Base-by-base conservation (phyloP, 2,329 filamentous ascomycete genomes). In the Clarireedia sp. region DNA sequence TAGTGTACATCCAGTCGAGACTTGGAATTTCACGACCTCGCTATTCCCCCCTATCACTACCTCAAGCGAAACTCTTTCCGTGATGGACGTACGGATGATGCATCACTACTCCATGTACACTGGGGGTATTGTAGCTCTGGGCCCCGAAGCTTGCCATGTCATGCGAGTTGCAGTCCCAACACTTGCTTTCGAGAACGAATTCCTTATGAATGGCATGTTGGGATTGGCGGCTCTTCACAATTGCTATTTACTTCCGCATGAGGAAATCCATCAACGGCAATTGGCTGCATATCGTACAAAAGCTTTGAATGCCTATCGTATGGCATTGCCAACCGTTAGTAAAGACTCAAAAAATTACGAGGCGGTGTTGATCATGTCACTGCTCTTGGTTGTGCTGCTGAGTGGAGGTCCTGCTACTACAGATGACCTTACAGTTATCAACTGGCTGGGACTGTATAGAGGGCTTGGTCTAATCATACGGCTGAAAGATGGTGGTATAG, bases 141-240 rank as follows among this genome's bases (percentile, higher is more conserved):
- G 58, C 6, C 12, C 54, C 24, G 44, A 46, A 40, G 53, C 58
- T 12, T 40, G 58, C 10, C 43, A 50, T 21, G 57, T 63, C 36
- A 24, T 66, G 8, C 58, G 60, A 33, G 52, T 62, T 4, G 24
- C 49, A 6, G 56, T 66, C 3, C 65, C 66, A n/a, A 54, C 62
- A 38, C 60, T 68, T 36, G 65, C 64, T 10, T 66, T 68, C 24
- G 63, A 66, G 26, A 58, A 66, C 41, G 61, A 64, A 3, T 68
- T 63, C 36, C 46, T 67, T 0, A 53, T 66, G 45, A 62, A 65
- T 33, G 63, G 54, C 3, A 63, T 67, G 24, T 59, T 68, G 21
- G 64, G 64, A 3, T 57, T 66, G 19, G 60, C 66, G 16, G 67
- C 65, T 8, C 56, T 65, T 9, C 65, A 68, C 29, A 24, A 58